These are phyloP conservation scores for Scytalidium sp. DNA, from an alignment of 2,329 filamentous ascomycete species.

Conservation along the genomic window DNA sequence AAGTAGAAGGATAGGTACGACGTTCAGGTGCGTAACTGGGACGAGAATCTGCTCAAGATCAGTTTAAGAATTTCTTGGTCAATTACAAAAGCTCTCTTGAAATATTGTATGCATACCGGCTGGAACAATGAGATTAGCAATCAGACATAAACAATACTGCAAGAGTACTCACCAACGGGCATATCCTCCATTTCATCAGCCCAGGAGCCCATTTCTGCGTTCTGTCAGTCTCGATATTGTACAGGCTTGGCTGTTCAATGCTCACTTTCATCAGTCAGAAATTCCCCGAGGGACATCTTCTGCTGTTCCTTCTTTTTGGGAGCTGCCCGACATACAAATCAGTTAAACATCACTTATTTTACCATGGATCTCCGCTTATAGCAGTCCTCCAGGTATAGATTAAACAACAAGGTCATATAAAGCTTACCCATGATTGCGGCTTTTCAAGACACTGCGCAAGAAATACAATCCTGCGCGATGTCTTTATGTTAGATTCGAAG, in stretches of 20 bases:
- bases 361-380: no score
- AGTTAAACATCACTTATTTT: slow-evolving; percentile 31
- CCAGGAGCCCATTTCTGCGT: slow-evolving; percentile 80
- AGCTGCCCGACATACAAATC: slow-evolving; percentile 54
- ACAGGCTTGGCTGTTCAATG: slow-evolving; percentile 29
- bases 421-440: slow-evolving; percentile 62
- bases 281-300: slow-evolving; percentile 97
- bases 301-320: slow-evolving; percentile 80
- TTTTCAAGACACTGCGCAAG: slow-evolving; percentile 42
- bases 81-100: not conserved
- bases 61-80: not conserved
- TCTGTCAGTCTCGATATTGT: slow-evolving; percentile 37
- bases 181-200: slow-evolving; percentile 95
- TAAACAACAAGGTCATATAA: slow-evolving; percentile 12
- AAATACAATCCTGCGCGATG: slow-evolving; percentile 25
- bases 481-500: slow-evolving; percentile 10
- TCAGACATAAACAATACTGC: not conserved
- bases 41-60: slow-evolving; percentile 26
- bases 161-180: slow-evolving; percentile 30
- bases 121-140: slow-evolving; percentile 22
- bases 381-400: no score
- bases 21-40: slow-evolving; percentile 29
- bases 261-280: slow-evolving; percentile 89
- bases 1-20: slow-evolving; percentile 28
- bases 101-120: slow-evolving; percentile 25